Evolutionary conservation across 176 grass and related monocot species (phyloP).

Genomic region (Olyra latifolia): DNA sequence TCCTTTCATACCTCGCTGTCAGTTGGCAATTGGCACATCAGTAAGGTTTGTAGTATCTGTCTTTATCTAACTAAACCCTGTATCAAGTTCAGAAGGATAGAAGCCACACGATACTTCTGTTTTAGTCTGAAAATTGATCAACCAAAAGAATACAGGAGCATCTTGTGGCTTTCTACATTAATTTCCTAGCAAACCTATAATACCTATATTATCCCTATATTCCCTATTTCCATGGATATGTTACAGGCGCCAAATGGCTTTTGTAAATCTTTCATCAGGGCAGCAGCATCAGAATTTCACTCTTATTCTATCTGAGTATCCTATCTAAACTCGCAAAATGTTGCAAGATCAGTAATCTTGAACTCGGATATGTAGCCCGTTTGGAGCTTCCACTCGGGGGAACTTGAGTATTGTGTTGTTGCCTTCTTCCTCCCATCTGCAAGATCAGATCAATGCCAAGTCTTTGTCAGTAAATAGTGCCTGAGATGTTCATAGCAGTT

Average conservation of each 20-base stretch:
- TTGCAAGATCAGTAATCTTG: constrained; percentile 48
- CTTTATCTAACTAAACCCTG: neutral
- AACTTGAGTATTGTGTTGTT: constrained; percentile 76
- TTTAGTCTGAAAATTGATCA: constrained; percentile 21
- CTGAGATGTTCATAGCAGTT: neutral
- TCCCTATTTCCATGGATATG: constrained; percentile 34
- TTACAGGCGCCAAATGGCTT: constrained; percentile 41
- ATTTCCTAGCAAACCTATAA: constrained; percentile 39
- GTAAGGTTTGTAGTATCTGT: neutral
- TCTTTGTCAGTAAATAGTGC: constrained; percentile 2
- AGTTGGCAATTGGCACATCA: neutral
- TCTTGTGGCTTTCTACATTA: constrained; percentile 29
- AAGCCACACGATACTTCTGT: constrained; percentile 33
- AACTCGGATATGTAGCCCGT: constrained; percentile 79
- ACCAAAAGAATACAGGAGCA: constrained; percentile 44
- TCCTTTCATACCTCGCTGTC: neutral
- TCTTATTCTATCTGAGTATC: constrained; percentile 31
- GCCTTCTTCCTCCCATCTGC: constrained; percentile 91
- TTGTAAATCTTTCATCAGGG: constrained; percentile 27
- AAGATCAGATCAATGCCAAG: constrained; percentile 3
- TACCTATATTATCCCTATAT: constrained; percentile 36
- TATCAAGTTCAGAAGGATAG: constrained; percentile 11
- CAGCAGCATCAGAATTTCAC: constrained; percentile 25
- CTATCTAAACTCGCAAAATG: constrained; percentile 53
- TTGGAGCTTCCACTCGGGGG: constrained; percentile 86